Base-by-base conservation (phyloP, 2,329 filamentous ascomycete genomes). In the Aspergillus tamarii region DNA sequence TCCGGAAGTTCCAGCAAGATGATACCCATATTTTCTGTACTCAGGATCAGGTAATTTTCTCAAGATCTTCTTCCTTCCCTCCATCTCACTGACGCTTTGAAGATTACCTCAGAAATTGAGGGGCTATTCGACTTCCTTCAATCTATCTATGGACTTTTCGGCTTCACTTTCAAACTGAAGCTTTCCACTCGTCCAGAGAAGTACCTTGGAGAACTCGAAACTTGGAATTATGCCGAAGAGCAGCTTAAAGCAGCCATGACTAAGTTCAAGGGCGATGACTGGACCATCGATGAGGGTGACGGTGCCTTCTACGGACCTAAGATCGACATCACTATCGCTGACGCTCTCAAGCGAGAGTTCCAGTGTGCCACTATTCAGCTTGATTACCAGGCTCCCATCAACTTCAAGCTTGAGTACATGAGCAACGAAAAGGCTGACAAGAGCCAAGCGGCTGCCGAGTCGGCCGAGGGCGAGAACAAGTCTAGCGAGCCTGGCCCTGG, bases 231-330 rank as follows among this genome's bases (percentile, higher is more conserved):
- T 66, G 95, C 95, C 41, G 95, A 99, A 80, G 84, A 83, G 19
- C 92, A 91, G 77, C 85, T 99, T 57, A 89, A 89, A 74, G 85
- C 89, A 65, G 92, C 94, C 21, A 84, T 99, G 56, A 87, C 95
- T 68, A 85, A 89, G 66, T 98, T 97, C 78, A 85, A 87, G 62
- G 81, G 89, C 64, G 85, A 88, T 39, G 84, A 88, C 67, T 99
- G 95, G 95, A 91, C 92, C 77, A 84, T 97, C 58, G 97, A 98
- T 80, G 91, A 93, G 64, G 95, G 94, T 62, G 95, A 99, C 72
- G 95, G 95, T 75, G 95, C 95, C 59, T 99, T 98, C 82, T 99
- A 99, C 78, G 95, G 95, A 1, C 95, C 95, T 58, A 99, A 99
- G 87, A 97, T 98, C 72, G 95, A 99, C 73, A 95, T 99, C 74